Evolutionary conservation across 192 early-diverging fungal genomes (phyloP).

Genomic region (Physocladia obscura): DNA sequence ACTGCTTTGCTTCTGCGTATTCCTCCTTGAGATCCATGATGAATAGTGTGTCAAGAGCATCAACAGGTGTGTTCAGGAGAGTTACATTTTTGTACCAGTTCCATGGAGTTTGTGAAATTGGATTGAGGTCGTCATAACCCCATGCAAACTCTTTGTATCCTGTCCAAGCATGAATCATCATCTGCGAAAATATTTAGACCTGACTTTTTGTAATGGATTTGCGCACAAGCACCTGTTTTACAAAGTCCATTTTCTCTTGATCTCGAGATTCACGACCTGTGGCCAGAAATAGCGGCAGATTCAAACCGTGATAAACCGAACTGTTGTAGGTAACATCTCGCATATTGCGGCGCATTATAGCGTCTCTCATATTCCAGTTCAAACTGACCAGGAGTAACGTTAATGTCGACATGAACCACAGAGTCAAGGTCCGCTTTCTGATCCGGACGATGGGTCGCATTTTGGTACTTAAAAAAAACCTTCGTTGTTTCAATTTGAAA

Average conservation of each 20-base stretch:
- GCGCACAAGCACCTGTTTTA: slow-evolving; percentile 1
- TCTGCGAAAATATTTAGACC: not conserved
- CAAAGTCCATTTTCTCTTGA: slow-evolving; percentile 17
- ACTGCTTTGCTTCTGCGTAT: slow-evolving; percentile 70
- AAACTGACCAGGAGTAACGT: too few species aligned
- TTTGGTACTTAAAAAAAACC: too few species aligned
- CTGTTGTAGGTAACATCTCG: too few species aligned
- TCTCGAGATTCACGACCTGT: not conserved
- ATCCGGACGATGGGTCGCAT: too few species aligned
- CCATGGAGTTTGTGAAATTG: slow-evolving; percentile 19
- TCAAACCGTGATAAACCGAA: not conserved
- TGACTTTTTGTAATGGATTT: too few species aligned
- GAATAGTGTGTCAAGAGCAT: slow-evolving; percentile 83
- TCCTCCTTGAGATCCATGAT: slow-evolving; percentile 86
- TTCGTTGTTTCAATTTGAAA: too few species aligned
- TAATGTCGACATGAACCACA: too few species aligned
- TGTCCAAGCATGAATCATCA: slow-evolving; percentile 49
- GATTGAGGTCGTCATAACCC: slow-evolving; percentile 66
- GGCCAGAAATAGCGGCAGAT: slow-evolving; percentile 14
- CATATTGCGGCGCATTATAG: too few species aligned
- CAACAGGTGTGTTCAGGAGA: slow-evolving; percentile 68
- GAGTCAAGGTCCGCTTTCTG: too few species aligned
- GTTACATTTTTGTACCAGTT: slow-evolving; percentile 48
- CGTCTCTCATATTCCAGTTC: too few species aligned
- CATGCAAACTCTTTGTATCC: slow-evolving; percentile 78